Percentiles rank a stretch among this genome's conserved stretches.
These are phyloP conservation scores for Moringa oleifera DNA, from an alignment of 345 rosid genomes.

Conservation along the genomic window DNA sequence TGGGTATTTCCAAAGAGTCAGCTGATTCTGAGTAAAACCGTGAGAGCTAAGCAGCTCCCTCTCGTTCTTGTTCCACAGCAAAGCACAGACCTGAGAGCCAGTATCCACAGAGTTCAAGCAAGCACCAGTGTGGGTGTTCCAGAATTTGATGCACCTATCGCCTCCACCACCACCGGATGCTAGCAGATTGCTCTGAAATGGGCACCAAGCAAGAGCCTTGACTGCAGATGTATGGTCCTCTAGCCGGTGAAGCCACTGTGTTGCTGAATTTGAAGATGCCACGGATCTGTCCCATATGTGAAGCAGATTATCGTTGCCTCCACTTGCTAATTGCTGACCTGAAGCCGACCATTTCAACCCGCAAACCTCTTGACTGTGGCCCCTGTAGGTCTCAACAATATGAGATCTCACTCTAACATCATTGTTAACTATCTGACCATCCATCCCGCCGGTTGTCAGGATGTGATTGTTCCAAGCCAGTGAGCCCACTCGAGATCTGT, in stretches of 20 bases:
- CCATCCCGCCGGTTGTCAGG: conserved; percentile 46
- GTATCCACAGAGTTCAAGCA: conserved; percentile 32
- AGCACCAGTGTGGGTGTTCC: conserved; percentile 32
- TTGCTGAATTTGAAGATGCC: conserved; percentile 34
- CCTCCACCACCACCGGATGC: conserved; percentile 36
- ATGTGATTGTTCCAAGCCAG: conserved; percentile 36
- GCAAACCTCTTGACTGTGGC: conserved; percentile 44
- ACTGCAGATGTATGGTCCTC: conserved; percentile 45
- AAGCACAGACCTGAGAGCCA: conserved; percentile 30
- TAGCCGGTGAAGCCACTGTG: too few species aligned
- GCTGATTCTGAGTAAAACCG: conserved; percentile 35
- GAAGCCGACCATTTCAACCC: conserved; percentile 54
- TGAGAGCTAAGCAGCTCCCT: conserved; percentile 33
- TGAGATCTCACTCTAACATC: conserved; percentile 32
- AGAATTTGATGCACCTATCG: conserved; percentile 29
- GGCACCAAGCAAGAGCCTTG: conserved; percentile 54
- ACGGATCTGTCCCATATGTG: conserved; percentile 47
- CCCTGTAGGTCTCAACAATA: conserved; percentile 40
- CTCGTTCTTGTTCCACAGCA: conserved; percentile 30
- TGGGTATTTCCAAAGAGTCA: conserved; percentile 31
- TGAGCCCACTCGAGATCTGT: conserved; percentile 38
- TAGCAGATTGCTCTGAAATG: conserved; percentile 31
- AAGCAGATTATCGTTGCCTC: too few species aligned
- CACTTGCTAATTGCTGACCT: conserved; percentile 46
- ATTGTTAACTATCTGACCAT: conserved; percentile 38